These are phyloP conservation scores for Boletus tomentosulus DNA, from an alignment of 768 basidiomycete genomes.

Conservation along the genomic window DNA sequence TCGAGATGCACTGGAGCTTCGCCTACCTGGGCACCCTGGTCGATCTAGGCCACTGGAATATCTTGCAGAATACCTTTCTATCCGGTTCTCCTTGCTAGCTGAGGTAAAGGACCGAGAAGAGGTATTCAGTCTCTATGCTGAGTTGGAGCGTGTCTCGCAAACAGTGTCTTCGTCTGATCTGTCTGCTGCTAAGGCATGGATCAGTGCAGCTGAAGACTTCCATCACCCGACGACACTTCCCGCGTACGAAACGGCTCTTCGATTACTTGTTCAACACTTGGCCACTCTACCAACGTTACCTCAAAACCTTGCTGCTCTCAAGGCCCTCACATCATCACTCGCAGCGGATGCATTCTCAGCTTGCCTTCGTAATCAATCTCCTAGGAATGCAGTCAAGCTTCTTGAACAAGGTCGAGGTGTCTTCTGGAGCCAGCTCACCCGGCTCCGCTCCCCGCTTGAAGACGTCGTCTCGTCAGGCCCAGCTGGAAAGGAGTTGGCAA, in stretches of 20 bases:
- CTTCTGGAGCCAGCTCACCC: constrained; percentile 15
- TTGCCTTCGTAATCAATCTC: constrained; percentile 9
- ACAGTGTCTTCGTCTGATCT: background rate
- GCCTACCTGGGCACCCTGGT: background rate
- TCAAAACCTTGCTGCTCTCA: background rate
- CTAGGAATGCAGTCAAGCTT: constrained; percentile 13
- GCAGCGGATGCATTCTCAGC: constrained; percentile 8
- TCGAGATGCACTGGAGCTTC: background rate
- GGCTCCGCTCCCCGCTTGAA: constrained; percentile 5
- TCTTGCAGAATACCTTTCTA: background rate
- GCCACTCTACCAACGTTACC: background rate
- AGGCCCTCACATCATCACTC: constrained; percentile 2
- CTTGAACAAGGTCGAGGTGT: constrained; percentile 11
- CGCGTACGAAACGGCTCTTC: constrained; percentile 1
- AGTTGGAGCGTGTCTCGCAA: background rate
- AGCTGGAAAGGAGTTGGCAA: background rate
- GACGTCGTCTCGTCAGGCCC: background rate
- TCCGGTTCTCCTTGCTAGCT: background rate
- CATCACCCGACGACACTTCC: background rate
- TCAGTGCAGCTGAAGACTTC: background rate
- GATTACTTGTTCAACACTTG: constrained; percentile 4
- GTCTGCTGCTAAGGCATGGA: background rate
- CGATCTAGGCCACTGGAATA: background rate
- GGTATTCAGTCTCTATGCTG: background rate
- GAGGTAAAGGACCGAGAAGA: background rate